Base-by-base conservation (phyloP, 768 basidiomycete genomes). In the Tricholoma terreum region DNA sequence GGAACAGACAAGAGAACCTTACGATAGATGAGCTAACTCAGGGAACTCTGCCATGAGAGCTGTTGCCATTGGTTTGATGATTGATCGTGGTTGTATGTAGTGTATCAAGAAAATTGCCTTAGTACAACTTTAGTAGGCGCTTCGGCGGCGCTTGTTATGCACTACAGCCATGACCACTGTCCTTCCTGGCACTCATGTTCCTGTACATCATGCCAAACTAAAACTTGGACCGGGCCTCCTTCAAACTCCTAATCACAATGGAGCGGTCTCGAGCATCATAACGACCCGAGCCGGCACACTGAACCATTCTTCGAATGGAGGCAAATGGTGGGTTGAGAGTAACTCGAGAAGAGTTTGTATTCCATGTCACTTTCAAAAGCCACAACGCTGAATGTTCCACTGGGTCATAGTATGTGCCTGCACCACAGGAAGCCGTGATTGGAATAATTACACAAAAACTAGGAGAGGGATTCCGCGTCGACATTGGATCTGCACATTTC, bases 391-490 rank as follows among this genome's bases (percentile, higher is more conserved):
- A 34, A 48, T 65, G 31, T 54, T 14, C 15, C 35, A 53, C 57
- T 58, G 38, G 51, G 22, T 19, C 52, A 38, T 50, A 98, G 95
- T 98, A 98, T 73, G 82, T 93, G 33, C 93, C 95, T 48, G 92
- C 93, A 27, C 72, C 88, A 6, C 90, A 93, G 61, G 96, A 98
- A 69, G 84, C 89, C 9, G 93, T 98, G 1, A 79, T 98, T 21
- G 96, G 95, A 2, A 80, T 89, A 35, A 78, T 99, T 51, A 78
- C 81, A 6, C 90, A 87, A 58, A 86, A 89, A 63, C 79, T 86
- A 54, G 94, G 92, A 35, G 96, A 98, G 66, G 89, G 87, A 6
- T 99, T 86, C 78, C 84, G 94, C 45, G 93, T 98, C 21, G 96
- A 98, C 70, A 92, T 99, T 59, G 95, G 95, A 2, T 80, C 87